These are phyloP conservation scores for Abrus pulchellus DNA, from an alignment of 306 rosid species.

Conservation along the genomic window DNA sequence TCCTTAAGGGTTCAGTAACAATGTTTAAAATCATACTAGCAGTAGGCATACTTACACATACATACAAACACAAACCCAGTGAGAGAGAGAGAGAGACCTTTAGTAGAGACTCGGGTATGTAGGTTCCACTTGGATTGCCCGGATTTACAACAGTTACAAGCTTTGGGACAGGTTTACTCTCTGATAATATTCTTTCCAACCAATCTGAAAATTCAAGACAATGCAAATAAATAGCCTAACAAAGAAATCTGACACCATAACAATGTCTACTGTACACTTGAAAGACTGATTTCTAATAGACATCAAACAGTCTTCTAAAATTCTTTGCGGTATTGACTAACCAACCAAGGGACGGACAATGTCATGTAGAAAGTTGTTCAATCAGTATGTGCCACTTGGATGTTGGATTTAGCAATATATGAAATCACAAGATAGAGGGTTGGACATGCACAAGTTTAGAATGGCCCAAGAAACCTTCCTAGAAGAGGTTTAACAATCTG, in stretches of 20 bases:
- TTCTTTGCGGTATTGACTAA: not conserved
- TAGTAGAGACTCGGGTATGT: conserved; percentile 85
- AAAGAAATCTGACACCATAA: conserved; percentile 30
- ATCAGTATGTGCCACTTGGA: not conserved
- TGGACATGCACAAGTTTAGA: not conserved
- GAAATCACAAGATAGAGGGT: conserved; percentile 2
- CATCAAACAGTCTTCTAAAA: conserved; percentile 25
- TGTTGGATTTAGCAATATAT: conserved; percentile 28
- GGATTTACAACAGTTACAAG: conserved; percentile 95
- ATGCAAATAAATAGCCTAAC: conserved; percentile 13
- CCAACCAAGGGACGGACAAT: not conserved
- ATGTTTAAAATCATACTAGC: not conserved
- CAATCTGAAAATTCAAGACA: conserved; percentile 76
- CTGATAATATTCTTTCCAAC: conserved; percentile 76
- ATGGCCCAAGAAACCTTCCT: not conserved
- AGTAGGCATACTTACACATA: not conserved
- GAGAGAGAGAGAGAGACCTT: conserved; percentile 64
- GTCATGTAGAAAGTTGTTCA: not conserved
- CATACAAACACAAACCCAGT: not conserved
- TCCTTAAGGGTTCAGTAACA: conserved; percentile 6
- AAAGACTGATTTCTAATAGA: not conserved
- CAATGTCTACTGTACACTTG: conserved; percentile 12
- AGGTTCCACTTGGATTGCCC: conserved; percentile 93
- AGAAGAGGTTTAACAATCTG: not conserved
- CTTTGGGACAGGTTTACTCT: conserved; percentile 90